Conservation (phyloP, 1,284 basidiomycete genomes). For the Cryptococcus sp. region DNA sequence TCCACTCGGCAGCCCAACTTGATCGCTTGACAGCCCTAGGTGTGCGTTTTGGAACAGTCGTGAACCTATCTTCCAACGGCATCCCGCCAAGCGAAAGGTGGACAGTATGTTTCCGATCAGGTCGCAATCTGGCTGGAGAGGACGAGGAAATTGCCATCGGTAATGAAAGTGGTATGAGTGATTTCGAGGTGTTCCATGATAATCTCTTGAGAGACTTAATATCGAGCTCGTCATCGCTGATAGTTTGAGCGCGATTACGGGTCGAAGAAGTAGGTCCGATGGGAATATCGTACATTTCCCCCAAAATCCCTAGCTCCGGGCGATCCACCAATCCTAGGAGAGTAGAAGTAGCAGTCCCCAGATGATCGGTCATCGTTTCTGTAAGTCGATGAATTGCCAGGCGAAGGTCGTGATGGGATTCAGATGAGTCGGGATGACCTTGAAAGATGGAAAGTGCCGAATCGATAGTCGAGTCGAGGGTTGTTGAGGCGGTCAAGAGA, state of each 20-base stretch:
- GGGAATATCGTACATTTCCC: conserved; percentile 45
- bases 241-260: conserved; percentile 6
- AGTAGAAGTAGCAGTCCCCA: conserved; percentile 32
- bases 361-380: conserved; percentile 37
- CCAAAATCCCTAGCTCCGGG: conserved; percentile 29
- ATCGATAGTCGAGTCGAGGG: conserved; percentile 15
- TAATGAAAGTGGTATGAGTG: neutral
- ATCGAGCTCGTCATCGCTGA: neutral
- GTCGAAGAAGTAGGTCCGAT: conserved; percentile 8
- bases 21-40: conserved; percentile 17
- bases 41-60: conserved; percentile 31
- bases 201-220: neutral
- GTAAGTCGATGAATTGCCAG: conserved; percentile 32
- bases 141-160: neutral
- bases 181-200: neutral
- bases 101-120: neutral
- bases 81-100: conserved; percentile 6
- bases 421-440: conserved; percentile 15
- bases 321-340: conserved; percentile 31
- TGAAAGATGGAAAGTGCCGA: conserved; percentile 22
- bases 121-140: neutral
- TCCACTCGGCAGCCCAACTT: conserved; percentile 4
- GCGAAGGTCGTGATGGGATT: conserved; percentile 27
- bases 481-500: conserved; percentile 20
- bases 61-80: conserved; percentile 31